Conservation (phyloP, 805 yeast genomes). For the Kurtzmaniella cleridarum region DNA sequence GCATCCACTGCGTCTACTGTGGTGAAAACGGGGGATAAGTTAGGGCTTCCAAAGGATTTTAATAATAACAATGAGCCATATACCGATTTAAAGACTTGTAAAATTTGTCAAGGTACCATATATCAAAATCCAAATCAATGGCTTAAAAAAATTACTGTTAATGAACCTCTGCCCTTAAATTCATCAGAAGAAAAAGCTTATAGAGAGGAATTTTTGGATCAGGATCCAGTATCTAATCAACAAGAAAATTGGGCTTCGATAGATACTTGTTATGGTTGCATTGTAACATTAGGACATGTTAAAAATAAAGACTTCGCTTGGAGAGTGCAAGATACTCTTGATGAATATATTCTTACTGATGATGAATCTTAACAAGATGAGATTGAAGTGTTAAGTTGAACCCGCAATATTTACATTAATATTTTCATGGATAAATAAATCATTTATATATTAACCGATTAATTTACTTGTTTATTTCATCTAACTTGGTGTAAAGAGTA, state of each 20-base stretch:
- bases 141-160: slow-evolving; percentile 66
- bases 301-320: slow-evolving; percentile 23
- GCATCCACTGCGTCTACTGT: slow-evolving; percentile 91
- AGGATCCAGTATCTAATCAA: slow-evolving; percentile 5
- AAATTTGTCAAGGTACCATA: slow-evolving; percentile 50
- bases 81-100: slow-evolving; percentile 33
- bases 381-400: too few relatives aligned
- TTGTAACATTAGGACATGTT: slow-evolving; percentile 50
- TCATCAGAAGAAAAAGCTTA: slow-evolving; percentile 34
- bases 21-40: slow-evolving; percentile 79
- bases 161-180: slow-evolving; percentile 44
- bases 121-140: slow-evolving; percentile 58
- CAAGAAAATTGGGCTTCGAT: slow-evolving; percentile 7
- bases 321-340: slow-evolving; percentile 38
- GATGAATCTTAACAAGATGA: slow-evolving; percentile 15
- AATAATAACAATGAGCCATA: slow-evolving; percentile 2
- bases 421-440: too few relatives aligned
- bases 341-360: slow-evolving; percentile 45
- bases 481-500: too few relatives aligned
- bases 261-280: slow-evolving; percentile 75
- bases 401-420: too few relatives aligned
- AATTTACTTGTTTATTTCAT: too few relatives aligned
- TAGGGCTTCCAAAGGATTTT: slow-evolving; percentile 42
- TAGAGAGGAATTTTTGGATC: slow-evolving; percentile 11
- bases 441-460: too few relatives aligned